Evolutionary conservation across 2,329 filamentous ascomycete species (phyloP).

Genomic region (Escovopsis sp.): DNA sequence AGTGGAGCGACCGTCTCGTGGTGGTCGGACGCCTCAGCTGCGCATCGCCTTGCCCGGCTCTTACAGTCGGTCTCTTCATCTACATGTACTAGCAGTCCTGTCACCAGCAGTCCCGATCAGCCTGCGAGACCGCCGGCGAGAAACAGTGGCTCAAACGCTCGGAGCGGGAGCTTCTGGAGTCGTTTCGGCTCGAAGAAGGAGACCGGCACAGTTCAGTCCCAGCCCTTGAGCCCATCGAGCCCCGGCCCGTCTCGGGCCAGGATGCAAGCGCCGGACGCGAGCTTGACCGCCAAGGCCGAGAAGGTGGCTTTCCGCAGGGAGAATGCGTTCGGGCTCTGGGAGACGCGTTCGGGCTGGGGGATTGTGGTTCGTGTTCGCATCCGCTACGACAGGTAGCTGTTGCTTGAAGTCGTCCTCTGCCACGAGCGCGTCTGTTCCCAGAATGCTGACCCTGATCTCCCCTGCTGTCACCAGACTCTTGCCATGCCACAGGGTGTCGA

Average conservation of each 20-base stretch:
- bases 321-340: slow-evolving; percentile 36
- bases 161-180: slow-evolving; percentile 19
- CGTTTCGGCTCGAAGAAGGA: slow-evolving; percentile 9
- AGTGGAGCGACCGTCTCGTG: slow-evolving; percentile 16
- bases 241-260: not conserved
- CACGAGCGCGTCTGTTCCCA: no score
- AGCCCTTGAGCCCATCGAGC: no score
- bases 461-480: no score
- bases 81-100: slow-evolving; percentile 23
- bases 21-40: slow-evolving; percentile 33
- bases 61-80: no score
- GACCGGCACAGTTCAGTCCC: no score
- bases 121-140: slow-evolving; percentile 12
- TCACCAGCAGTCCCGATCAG: no score
- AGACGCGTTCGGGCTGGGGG: slow-evolving; percentile 33
- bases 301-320: slow-evolving; percentile 35
- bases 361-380: slow-evolving; percentile 27
- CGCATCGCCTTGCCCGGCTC: slow-evolving; percentile 27
- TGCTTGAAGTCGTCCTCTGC: no score
- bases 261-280: slow-evolving; percentile 11
- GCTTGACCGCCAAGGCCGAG: slow-evolving; percentile 27
- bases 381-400: no score
- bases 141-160: slow-evolving; percentile 18
- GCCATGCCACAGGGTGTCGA: no score
- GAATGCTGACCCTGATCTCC: no score